phyloP scores from a whole-genome alignment of 805 yeast genomes.

The Suhomyces prunicola region DNA sequence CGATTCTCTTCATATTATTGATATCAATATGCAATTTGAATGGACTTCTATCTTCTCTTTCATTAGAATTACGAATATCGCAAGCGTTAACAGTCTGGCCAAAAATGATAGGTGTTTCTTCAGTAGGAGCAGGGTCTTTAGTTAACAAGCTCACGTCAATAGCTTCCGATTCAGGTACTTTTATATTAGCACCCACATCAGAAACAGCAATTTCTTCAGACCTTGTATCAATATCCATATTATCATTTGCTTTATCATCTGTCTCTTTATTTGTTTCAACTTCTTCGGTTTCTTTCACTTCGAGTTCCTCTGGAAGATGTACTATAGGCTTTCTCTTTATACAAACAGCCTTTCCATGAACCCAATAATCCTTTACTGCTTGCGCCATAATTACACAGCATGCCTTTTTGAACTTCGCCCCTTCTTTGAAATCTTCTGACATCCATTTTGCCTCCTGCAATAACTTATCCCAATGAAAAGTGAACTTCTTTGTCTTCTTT shows the following conservation, averaged over 20 bases:
- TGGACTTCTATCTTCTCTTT: conserved; percentile 22
- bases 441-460: conserved; percentile 82
- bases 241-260: neutral
- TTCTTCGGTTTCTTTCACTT: neutral
- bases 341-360: conserved; percentile 63
- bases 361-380: conserved; percentile 77
- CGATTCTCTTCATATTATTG: conserved; percentile 42
- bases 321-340: conserved; percentile 49
- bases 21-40: conserved; percentile 46
- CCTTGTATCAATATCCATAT: neutral
- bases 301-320: conserved; percentile 13
- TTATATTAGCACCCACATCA: neutral
- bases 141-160: neutral
- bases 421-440: conserved; percentile 73
- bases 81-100: neutral
- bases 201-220: neutral
- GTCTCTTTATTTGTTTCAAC: neutral
- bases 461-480: conserved; percentile 69
- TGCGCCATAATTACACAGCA: conserved; percentile 68
- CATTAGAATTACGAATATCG: neutral
- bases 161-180: neutral
- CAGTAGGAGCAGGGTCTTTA: conserved; percentile 21
- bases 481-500: conserved; percentile 24
- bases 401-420: conserved; percentile 63
- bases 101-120: conserved; percentile 21